Evolutionary conservation across 371 early-diverging fungal genomes (phyloP).

Genomic region (Fennellomyces sp.): DNA sequence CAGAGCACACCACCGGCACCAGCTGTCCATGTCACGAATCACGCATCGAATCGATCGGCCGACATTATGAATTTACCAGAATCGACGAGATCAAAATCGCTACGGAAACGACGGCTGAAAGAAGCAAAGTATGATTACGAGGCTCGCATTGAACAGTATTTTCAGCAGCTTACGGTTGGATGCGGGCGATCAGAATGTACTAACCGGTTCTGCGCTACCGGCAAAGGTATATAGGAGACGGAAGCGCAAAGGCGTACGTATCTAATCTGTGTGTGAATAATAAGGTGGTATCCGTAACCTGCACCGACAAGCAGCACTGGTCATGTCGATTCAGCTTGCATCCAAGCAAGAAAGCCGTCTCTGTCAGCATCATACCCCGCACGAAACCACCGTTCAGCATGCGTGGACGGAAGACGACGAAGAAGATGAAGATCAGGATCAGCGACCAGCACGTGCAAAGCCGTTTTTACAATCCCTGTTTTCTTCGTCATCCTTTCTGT

Average conservation of each 20-base stretch:
- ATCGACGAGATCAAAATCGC: background rate
- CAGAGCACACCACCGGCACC: no score
- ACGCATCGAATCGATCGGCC: no score
- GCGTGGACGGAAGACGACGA: constrained; percentile 10
- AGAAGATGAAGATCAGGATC: background rate
- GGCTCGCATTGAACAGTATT: constrained; percentile 36
- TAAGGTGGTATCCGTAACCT: constrained; percentile 39
- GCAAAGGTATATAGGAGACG: constrained; percentile 25
- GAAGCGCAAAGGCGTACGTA: background rate
- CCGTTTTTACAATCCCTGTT: constrained; percentile 44
- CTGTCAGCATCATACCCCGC: constrained; percentile 13
- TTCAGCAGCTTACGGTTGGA: constrained; percentile 42
- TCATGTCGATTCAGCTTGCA: constrained; percentile 52
- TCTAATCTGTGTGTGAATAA: background rate
- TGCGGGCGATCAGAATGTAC: constrained; percentile 37
- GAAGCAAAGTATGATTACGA: constrained; percentile 42
- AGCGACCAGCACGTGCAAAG: constrained; percentile 14
- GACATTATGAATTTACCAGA: background rate
- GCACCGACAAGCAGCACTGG: constrained; percentile 46
- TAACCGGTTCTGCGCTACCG: constrained; percentile 49
- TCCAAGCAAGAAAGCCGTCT: constrained; percentile 36
- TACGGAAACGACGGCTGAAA: constrained; percentile 29
- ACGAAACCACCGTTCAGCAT: background rate
- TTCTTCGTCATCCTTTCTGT: constrained; percentile 16
- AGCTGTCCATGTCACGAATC: no score